phyloP scores from a whole-genome alignment of 2,329 filamentous ascomycete genomes.

The Monosporascus sp. region DNA sequence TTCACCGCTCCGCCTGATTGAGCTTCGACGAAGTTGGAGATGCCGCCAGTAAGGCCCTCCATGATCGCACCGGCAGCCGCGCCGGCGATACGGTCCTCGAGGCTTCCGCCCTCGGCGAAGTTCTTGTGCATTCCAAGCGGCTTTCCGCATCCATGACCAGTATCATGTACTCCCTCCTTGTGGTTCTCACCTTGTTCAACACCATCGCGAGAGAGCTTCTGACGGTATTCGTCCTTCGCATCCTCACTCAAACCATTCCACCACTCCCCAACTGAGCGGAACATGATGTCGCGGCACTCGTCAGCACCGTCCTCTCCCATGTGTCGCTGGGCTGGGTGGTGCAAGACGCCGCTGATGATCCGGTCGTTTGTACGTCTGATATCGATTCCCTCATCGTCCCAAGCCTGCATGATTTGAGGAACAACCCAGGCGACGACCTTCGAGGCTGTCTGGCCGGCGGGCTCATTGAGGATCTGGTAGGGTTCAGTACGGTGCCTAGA shows the following conservation, averaged over 20 bases:
- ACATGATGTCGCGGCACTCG: slow-evolving; percentile 74
- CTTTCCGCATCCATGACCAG: slow-evolving; percentile 74
- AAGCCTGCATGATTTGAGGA: slow-evolving; percentile 80
- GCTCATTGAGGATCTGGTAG: slow-evolving; percentile 68
- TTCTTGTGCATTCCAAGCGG: slow-evolving; percentile 75
- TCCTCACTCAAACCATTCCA: slow-evolving; percentile 63
- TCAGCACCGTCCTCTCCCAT: slow-evolving; percentile 62
- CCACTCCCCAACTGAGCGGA: slow-evolving; percentile 75
- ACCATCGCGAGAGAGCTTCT: slow-evolving; percentile 71
- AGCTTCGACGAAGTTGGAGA: slow-evolving; percentile 40
- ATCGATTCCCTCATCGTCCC: slow-evolving; percentile 72
- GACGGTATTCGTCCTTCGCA: slow-evolving; percentile 62
- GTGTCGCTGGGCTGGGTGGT: slow-evolving; percentile 76
- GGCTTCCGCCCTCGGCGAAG: slow-evolving; percentile 40
- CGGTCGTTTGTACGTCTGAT: slow-evolving; percentile 64
- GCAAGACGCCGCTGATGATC: slow-evolving; percentile 77
- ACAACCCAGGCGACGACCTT: slow-evolving; percentile 79
- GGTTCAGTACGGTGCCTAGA: slow-evolving; percentile 5
- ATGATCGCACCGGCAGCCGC: slow-evolving; percentile 53
- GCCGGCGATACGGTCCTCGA: slow-evolving; percentile 52
- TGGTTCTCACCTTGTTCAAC: slow-evolving; percentile 77
- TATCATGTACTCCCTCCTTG: slow-evolving; percentile 77
- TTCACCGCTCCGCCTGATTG: slow-evolving; percentile 34
- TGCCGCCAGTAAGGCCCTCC: slow-evolving; percentile 48
- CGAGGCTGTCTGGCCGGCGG: slow-evolving; percentile 76